phyloP scores from a whole-genome alignment of 2,329 filamentous ascomycete species.

The Colletotrichum magnum region DNA sequence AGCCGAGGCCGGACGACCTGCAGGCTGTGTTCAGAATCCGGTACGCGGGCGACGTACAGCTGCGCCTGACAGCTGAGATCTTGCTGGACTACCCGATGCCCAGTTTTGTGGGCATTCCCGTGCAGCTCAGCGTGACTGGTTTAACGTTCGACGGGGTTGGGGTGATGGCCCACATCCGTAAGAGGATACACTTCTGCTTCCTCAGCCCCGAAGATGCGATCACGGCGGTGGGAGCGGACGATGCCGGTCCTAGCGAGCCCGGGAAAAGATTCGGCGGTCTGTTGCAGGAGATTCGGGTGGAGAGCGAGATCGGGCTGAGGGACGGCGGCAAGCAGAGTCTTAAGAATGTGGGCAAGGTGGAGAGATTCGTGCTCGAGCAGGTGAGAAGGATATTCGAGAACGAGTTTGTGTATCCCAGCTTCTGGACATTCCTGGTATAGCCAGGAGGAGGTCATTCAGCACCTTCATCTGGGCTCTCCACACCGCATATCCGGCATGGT shows the following conservation, averaged over 20 bases:
- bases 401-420: slow-evolving; percentile 98
- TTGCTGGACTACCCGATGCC: slow-evolving; percentile 98
- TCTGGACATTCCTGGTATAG: slow-evolving; percentile 92
- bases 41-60: slow-evolving; percentile 88
- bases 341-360: slow-evolving; percentile 99
- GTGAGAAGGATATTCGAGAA: slow-evolving; percentile 98
- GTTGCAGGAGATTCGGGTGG: slow-evolving; percentile 92
- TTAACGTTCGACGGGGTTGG: slow-evolving; percentile 96
- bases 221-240: slow-evolving; percentile 73
- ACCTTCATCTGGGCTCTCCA: not conserved
- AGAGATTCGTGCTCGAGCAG: slow-evolving; percentile 96
- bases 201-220: slow-evolving; percentile 91
- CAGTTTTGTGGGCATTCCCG: slow-evolving; percentile 94
- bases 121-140: slow-evolving; percentile 95
- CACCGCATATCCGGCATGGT: not conserved
- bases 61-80: slow-evolving; percentile 94
- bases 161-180: slow-evolving; percentile 91
- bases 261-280: slow-evolving; percentile 75
- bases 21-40: slow-evolving; percentile 93
- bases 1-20: slow-evolving; percentile 86
- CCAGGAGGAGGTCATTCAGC: not conserved
- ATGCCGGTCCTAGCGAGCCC: slow-evolving; percentile 46
- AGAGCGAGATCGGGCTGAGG: slow-evolving; percentile 96
- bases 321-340: slow-evolving; percentile 93
- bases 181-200: slow-evolving; percentile 93